A percentile compares a stretch with the other conserved stretches of the same genome.
Conservation (phyloP, 495 filamentous ascomycete species). For the Penicillium desertorum region DNA sequence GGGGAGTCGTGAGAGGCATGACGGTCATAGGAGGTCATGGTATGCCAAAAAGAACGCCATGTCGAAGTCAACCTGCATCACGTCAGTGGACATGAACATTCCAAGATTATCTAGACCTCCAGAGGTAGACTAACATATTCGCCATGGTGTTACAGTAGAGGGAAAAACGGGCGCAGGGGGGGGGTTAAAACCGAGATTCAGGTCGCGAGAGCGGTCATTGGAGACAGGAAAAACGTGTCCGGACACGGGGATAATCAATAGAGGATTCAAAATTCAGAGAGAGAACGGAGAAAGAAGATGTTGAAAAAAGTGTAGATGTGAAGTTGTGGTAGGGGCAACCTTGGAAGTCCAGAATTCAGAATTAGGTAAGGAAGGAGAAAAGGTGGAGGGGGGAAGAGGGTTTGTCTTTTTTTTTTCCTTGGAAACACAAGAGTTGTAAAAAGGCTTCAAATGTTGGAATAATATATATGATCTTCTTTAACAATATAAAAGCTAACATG, state of each 20-base stretch:
- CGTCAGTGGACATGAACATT: constrained; percentile 14
- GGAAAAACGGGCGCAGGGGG: constrained; percentile 7
- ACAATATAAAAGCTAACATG: neutral
- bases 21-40: constrained; percentile 79
- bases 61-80: constrained; percentile 56
- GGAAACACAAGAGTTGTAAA: neutral
- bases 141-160: constrained; percentile 26
- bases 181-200: constrained; percentile 3
- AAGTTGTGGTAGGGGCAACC: constrained; percentile 5
- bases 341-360: constrained; percentile 6
- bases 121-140: constrained; percentile 25
- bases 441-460: neutral
- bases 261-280: neutral
- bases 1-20: constrained; percentile 85
- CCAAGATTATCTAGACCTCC: neutral
- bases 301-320: constrained; percentile 1
- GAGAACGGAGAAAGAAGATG: constrained; percentile 1
- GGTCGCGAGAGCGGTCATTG: constrained; percentile 7
- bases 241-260: neutral
- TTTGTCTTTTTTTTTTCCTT: constrained; percentile 9
- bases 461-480: neutral
- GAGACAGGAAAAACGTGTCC: constrained; percentile 6
- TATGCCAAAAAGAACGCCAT: constrained; percentile 90
- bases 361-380: constrained; percentile 18
- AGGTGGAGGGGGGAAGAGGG: constrained; percentile 14